These are phyloP conservation scores for Syzygium oleosum DNA, from an alignment of 345 rosid species.

Conservation along the genomic window DNA sequence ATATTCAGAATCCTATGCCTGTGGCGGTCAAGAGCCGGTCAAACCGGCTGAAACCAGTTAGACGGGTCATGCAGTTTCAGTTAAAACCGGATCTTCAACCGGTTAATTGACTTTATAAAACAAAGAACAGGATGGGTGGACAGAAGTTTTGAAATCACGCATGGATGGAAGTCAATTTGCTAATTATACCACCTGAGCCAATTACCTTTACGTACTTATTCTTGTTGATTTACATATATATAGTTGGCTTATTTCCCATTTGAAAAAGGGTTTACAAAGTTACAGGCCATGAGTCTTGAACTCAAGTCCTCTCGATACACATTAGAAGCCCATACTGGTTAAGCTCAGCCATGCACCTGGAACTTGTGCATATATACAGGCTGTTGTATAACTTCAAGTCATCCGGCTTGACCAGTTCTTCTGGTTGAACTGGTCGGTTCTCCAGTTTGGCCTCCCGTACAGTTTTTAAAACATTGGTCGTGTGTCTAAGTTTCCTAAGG, in stretches of 20 bases:
- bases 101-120: neutral
- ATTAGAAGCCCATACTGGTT: neutral
- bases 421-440: neutral
- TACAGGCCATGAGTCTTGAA: neutral
- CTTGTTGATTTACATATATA: neutral
- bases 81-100: neutral
- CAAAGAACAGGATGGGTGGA: neutral
- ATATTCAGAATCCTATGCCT: neutral
- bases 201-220: neutral
- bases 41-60: neutral
- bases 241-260: neutral
- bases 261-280: neutral
- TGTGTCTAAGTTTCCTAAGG: neutral
- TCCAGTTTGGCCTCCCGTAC: neutral
- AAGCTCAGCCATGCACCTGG: neutral
- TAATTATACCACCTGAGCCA: neutral
- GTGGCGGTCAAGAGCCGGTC: neutral
- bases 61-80: conserved; percentile 8
- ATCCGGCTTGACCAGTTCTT: neutral
- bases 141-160: neutral
- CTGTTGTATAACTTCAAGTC: neutral
- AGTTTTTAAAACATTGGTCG: neutral
- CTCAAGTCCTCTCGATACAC: neutral
- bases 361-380: neutral
- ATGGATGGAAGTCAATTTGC: neutral